A percentile compares a stretch with the other conserved stretches of the same genome.
phyloP scores from a whole-genome alignment of 805 yeast species.

The Starmerella potacharoeniae region DNA sequence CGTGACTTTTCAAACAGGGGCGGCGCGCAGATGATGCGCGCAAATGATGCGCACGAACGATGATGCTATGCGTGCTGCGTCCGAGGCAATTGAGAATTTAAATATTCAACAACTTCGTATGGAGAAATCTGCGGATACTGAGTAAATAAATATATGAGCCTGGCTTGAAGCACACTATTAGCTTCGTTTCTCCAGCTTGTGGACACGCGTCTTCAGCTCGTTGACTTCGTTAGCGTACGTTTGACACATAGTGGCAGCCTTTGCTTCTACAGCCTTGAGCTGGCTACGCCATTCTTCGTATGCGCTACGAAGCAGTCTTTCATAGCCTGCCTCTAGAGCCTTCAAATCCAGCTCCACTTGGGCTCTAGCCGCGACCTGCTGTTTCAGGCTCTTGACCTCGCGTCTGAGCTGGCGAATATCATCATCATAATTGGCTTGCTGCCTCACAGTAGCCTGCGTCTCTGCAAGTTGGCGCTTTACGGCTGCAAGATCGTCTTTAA shows the following conservation, averaged over 20 bases:
- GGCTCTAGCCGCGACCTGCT: background rate
- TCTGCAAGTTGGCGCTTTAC: background rate
- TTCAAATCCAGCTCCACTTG: background rate
- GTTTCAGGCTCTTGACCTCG: background rate
- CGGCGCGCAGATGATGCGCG: no score
- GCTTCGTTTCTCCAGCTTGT: background rate
- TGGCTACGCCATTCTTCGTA: background rate
- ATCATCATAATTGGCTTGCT: background rate
- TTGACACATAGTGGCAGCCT: background rate
- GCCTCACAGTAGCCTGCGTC: background rate
- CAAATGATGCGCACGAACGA: no score
- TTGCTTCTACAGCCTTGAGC: background rate
- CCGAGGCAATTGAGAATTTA: no score
- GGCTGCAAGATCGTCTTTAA: background rate
- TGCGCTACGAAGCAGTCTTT: background rate
- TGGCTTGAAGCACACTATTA: no score
- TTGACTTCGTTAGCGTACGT: background rate
- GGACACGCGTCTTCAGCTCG: background rate
- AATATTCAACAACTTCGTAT: no score
- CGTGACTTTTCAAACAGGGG: no score
- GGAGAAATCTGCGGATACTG: no score
- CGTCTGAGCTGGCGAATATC: background rate
- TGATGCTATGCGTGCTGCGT: no score
- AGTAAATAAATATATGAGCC: no score
- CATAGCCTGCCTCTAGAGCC: background rate